A percentile compares a stretch with the other conserved stretches of the same genome.
phyloP scores from a whole-genome alignment of 2,329 filamentous ascomycete genomes.

The Cytospora mali region DNA sequence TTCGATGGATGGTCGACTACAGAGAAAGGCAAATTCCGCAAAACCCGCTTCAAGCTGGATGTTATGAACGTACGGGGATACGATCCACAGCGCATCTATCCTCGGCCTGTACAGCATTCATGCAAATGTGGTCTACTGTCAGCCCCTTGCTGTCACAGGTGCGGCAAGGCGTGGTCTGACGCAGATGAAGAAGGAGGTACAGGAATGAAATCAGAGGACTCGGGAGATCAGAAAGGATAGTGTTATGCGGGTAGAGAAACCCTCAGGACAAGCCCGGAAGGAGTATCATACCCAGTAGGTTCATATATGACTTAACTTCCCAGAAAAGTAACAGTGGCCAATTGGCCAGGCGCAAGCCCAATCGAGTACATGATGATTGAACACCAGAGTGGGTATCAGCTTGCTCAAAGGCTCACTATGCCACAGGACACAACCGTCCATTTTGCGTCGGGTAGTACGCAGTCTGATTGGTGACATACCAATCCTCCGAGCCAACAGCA shows the following conservation, averaged over 20 bases:
- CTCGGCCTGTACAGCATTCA: neutral
- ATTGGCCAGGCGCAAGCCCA: too few relatives aligned
- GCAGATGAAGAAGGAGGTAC: neutral
- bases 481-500: conserved; percentile 22
- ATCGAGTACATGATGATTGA: too few relatives aligned
- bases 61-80: neutral
- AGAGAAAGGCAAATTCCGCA: neutral
- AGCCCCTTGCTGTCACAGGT: neutral
- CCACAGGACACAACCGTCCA: conserved; percentile 18
- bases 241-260: neutral
- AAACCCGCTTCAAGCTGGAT: neutral
- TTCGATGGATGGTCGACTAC: neutral
- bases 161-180: neutral
- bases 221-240: neutral
- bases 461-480: conserved; percentile 20
- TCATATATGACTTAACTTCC: too few relatives aligned
- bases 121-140: neutral
- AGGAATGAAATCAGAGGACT: neutral
- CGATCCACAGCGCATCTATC: neutral
- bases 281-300: neutral
- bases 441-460: conserved; percentile 22
- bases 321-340: too few relatives aligned
- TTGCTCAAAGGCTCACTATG: too few relatives aligned
- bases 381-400: too few relatives aligned
- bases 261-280: too few relatives aligned